These are phyloP conservation scores for Sporothrix protearum DNA, from an alignment of 2,329 filamentous ascomycete species.

Conservation along the genomic window DNA sequence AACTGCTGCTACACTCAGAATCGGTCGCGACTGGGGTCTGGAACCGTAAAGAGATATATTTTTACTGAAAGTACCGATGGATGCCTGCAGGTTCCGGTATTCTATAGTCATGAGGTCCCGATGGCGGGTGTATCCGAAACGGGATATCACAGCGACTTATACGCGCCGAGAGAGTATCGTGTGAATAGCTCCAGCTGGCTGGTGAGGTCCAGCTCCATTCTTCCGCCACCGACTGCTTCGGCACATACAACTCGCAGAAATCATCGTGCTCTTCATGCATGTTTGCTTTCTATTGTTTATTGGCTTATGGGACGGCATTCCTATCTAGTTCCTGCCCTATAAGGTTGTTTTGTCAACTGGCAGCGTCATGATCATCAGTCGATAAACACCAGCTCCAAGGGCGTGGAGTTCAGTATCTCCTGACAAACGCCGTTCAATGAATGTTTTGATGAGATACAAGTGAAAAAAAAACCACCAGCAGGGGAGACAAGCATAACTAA, in stretches of 20 bases:
- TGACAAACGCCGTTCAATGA: neutral
- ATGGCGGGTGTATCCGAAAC: neutral
- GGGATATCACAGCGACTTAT: neutral
- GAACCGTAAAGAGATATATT: neutral
- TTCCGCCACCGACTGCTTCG: neutral
- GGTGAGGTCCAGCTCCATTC: neutral
- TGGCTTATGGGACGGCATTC: neutral
- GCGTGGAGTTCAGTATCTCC: neutral
- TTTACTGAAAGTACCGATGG: neutral
- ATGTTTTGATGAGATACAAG: too few relatives aligned
- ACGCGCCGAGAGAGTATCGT: neutral
- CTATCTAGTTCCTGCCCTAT: neutral
- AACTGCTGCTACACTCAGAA: neutral
- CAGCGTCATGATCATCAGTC: neutral
- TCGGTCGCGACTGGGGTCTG: neutral
- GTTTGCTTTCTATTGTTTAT: neutral
- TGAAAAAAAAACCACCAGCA: neutral
- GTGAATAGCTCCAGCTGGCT: neutral
- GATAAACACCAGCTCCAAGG: too few relatives aligned
- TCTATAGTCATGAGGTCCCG: neutral
- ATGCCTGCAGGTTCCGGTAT: neutral
- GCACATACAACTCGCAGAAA: neutral
- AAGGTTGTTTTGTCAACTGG: neutral
- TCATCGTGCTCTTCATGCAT: neutral
- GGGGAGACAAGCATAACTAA: neutral